phyloP scores from a whole-genome alignment of 768 basidiomycete genomes.

The Hygrocybe punicea region DNA sequence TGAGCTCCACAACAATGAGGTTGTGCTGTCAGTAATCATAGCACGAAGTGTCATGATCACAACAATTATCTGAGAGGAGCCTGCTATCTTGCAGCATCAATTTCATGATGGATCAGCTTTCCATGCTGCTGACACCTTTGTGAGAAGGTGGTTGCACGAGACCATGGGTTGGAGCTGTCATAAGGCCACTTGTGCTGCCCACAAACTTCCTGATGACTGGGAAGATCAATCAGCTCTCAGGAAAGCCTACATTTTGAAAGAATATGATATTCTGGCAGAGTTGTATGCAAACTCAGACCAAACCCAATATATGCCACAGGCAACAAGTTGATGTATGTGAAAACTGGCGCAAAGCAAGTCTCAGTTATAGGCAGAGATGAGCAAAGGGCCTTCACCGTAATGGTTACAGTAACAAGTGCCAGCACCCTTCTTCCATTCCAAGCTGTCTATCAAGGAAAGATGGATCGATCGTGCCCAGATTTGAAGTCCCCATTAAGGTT shows the following conservation, averaged over 20 bases:
- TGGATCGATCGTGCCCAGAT: conserved; percentile 19
- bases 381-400: conserved; percentile 37
- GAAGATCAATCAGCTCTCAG: conserved; percentile 22
- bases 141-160: conserved; percentile 22
- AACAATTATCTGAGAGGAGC: conserved; percentile 7
- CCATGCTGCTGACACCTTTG: conserved; percentile 20
- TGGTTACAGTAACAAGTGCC: conserved; percentile 26
- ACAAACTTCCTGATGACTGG: conserved; percentile 26
- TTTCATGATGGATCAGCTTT: conserved; percentile 19
- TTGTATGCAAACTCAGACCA: conserved; percentile 38
- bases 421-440: conserved; percentile 34
- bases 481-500: neutral
- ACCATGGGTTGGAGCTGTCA: conserved; percentile 14
- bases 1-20: conserved; percentile 14
- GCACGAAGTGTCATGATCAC: conserved; percentile 26
- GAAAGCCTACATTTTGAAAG: conserved; percentile 24
- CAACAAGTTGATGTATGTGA: conserved; percentile 24
- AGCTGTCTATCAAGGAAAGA: conserved; percentile 31
- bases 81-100: conserved; percentile 5
- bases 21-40: conserved; percentile 16
- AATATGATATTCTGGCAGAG: conserved; percentile 27
- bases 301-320: conserved; percentile 34
- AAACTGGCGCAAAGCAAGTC: conserved; percentile 16
- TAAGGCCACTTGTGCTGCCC: conserved; percentile 11
- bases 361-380: conserved; percentile 33